Evolutionary conservation across 2,329 filamentous ascomycete species (phyloP).

Genomic region (Exophiala xenobiotica): DNA sequence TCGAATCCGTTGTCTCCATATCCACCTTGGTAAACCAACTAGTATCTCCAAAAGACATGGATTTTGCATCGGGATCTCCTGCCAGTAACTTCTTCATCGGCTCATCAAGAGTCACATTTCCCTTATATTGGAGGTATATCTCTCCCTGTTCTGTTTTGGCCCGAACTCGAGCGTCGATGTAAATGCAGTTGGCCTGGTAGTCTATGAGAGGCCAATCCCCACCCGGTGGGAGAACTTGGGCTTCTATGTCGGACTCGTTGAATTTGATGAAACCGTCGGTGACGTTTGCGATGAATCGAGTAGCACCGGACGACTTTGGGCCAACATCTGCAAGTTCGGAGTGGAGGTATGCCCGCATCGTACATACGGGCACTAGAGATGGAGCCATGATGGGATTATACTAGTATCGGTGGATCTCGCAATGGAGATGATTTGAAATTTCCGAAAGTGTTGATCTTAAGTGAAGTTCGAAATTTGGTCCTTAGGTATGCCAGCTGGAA

Average conservation of each 20-base stretch:
- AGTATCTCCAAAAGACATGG: constrained; percentile 4
- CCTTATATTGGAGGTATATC: constrained; percentile 3
- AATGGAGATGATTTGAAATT: too few relatives aligned
- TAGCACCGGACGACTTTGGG: neutral
- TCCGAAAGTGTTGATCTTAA: too few relatives aligned
- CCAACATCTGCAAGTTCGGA: constrained; percentile 1
- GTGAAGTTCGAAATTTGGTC: too few relatives aligned
- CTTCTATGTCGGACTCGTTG: constrained; percentile 1
- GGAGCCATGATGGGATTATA: neutral
- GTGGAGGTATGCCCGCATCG: constrained; percentile 1
- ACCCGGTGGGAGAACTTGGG: constrained; percentile 2
- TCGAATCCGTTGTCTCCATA: constrained; percentile 1
- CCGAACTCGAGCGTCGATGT: constrained; percentile 4
- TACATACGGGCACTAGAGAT: neutral
- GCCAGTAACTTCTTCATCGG: neutral
- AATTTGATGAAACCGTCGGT: constrained; percentile 5
- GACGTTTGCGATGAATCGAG: constrained; percentile 4
- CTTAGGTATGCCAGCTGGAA: too few relatives aligned
- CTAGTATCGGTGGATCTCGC: too few relatives aligned
- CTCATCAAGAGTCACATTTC: constrained; percentile 1
- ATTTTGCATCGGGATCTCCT: neutral
- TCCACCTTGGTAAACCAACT: constrained; percentile 5
- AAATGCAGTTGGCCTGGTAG: neutral
- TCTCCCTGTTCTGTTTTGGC: constrained; percentile 9
- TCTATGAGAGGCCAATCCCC: constrained; percentile 9